Percentiles rank a stretch among this genome's conserved stretches.
Evolutionary conservation across 75 land plant species (phyloP).

Genomic region (Pinus albicaulis): DNA sequence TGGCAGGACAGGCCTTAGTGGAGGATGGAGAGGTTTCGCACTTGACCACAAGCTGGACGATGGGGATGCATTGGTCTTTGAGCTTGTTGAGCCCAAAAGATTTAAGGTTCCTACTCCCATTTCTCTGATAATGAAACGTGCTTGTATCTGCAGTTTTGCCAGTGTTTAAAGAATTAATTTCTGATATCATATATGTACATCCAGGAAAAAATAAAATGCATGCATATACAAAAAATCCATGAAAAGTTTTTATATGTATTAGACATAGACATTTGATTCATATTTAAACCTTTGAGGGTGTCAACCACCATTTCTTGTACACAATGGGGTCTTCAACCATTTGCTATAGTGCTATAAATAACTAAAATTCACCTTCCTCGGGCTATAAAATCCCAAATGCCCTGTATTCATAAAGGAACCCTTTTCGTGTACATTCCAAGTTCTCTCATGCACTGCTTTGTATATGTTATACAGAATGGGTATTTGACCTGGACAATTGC

Average conservation of each 20-base stretch:
- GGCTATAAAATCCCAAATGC: no score
- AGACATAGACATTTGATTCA: background rate
- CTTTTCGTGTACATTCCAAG: no score
- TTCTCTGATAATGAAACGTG: background rate
- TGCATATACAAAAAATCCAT: background rate
- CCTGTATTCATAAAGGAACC: no score
- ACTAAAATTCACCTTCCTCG: no score
- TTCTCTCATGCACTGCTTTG: no score
- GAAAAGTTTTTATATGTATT: background rate
- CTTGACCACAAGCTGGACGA: constrained; percentile 65
- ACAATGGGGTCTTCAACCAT: no score
- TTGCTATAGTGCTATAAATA: no score
- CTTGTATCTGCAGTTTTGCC: background rate
- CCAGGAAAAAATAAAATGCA: background rate
- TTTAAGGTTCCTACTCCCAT: constrained; percentile 51
- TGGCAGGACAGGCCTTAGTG: constrained; percentile 67
- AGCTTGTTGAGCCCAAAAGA: constrained; percentile 49
- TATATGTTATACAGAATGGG: no score
- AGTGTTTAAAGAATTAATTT: background rate
- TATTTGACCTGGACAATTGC: no score
- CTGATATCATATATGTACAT: background rate
- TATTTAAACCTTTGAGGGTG: no score
- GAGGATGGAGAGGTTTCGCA: constrained; percentile 85
- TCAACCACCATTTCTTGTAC: no score
- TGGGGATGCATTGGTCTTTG: constrained; percentile 75